Base-by-base conservation (phyloP, 805 yeast genomes). In the Yarrowia deformans region DNA sequence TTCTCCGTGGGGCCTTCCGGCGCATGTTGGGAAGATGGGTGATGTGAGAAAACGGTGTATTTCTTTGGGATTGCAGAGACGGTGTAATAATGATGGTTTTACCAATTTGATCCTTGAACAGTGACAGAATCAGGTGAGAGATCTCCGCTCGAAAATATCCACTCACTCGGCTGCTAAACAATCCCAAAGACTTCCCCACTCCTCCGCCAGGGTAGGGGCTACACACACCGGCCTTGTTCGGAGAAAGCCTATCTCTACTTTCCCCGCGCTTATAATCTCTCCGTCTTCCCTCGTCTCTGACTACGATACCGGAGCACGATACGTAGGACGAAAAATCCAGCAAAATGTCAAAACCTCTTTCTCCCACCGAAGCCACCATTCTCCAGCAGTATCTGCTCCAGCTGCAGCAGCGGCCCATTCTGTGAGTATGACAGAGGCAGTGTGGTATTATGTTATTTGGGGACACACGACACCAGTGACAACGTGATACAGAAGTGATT, bases 331-430 rank as follows among this genome's bases (percentile, higher is more conserved):
- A 23, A 23, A 9, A 8, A 2, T 40, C 18, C 37, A 13, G 42
- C 29, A 23, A 23, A 23, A 60, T 60, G 66, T 60, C 66, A 34
- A 60, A 60, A 42, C 34, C 66, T 60, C 66, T 60, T 45, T 60
- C 68, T 13, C 55, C 70, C 29, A 29, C 39, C 45, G 63, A 55
- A 19, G 61, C 70, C 18, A 72, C 70, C 42, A 66, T 72, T 29
- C 56, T 74, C 18, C 72, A 69, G 48, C 69, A 69, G 68, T 77
- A 77, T 68, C 71, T 77, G 35, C 72, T 68, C 18, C 73, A 73
- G 16, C 72, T 77, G 48, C 72, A 74, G 69, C 70, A 69, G 67
- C 71, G 76, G 61, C 78, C 79, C n/a, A 75, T 76, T 64, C 74
- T 76, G 71, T 70, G 63, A 70, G 69, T 68, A 34, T 16, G 29